Evolutionary conservation across 2,329 filamentous ascomycete genomes (phyloP), one percentile per base, ranked within the genome.

Genomic region (Sarocladium oryzae): DNA sequence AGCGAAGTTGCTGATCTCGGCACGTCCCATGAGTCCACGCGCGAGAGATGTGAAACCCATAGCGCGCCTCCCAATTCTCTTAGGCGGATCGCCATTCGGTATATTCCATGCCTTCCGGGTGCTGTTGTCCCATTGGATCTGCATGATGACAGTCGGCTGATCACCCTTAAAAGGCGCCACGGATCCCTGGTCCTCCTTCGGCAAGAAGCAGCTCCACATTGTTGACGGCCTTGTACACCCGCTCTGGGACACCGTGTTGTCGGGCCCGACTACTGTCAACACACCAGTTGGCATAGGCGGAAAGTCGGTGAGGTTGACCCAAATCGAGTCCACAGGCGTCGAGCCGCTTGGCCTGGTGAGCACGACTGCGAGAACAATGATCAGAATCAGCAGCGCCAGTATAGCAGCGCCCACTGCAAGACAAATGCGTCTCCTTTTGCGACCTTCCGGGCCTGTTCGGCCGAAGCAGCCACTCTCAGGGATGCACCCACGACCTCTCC

Each of bases 241-340:
- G 20, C 79, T 80, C 51, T 81, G 77, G n/a, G 80, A 70, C 2
- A 77, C 69, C 0, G 78, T 77, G 48, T 86, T 82, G 57, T 88
- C 79, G 0, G 89, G 82, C 4, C 85, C 86, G 15, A 87, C 80
- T 15, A 96, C 78, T 0, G 89, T 95, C 54, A 88, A 77, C 16
- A 92, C 77, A 0, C 91, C 92, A 0, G 88, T 92, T 2, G 88
- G 89, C 61, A 96, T 88, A 0, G 90, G 86, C 16, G 91, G 91
- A 58, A 88, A 96, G 49, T 84, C 83, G 1, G 91, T 95, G 55
- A 95, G 66, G 62, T 95, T 96, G 52, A 96, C 75, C 86, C 89
- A 96, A 49, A 74, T 72, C 1, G 72, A 74, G n/a, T 68, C 67
- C 8, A 56, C 49, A 48, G 59, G 57, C n/a, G 56, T 37, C 9